These are phyloP conservation scores for Malassezia equina DNA, from an alignment of 1,284 basidiomycete species.

Conservation along the genomic window DNA sequence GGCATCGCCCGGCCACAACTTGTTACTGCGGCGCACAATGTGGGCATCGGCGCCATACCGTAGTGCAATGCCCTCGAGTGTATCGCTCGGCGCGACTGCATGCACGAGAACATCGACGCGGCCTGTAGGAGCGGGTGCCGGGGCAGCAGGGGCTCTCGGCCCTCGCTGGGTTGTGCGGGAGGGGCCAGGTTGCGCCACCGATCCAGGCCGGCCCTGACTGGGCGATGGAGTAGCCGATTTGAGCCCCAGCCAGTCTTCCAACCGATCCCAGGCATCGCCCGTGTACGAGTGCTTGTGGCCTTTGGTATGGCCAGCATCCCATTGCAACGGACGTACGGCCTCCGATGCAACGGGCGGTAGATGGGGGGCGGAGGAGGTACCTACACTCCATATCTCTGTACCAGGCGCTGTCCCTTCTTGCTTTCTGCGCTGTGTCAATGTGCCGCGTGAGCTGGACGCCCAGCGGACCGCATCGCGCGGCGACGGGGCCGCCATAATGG, in stretches of 20 bases:
- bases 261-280: conserved; percentile 21
- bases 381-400: neutral
- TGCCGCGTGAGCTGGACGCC: neutral
- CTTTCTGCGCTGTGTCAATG: neutral
- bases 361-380: neutral
- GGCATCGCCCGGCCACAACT: conserved; percentile 43
- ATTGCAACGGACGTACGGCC: no score
- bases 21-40: conserved; percentile 35
- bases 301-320: neutral
- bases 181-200: neutral
- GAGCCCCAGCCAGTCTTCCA: conserved; percentile 40
- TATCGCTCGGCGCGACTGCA: conserved; percentile 30
- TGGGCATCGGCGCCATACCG: conserved; percentile 42
- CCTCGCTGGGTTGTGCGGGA: neutral
- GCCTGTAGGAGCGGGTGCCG: neutral
- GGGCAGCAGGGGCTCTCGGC: neutral
- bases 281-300: conserved; percentile 3
- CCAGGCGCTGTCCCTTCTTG: neutral
- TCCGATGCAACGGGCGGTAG: no score
- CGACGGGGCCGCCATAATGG: neutral
- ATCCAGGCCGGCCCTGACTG: neutral
- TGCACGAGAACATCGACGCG: conserved; percentile 35
- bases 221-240: neutral
- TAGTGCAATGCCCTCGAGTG: conserved; percentile 33
- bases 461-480: neutral